phyloP scores from a whole-genome alignment of 768 basidiomycete genomes.

The Boletus reticuloceps region DNA sequence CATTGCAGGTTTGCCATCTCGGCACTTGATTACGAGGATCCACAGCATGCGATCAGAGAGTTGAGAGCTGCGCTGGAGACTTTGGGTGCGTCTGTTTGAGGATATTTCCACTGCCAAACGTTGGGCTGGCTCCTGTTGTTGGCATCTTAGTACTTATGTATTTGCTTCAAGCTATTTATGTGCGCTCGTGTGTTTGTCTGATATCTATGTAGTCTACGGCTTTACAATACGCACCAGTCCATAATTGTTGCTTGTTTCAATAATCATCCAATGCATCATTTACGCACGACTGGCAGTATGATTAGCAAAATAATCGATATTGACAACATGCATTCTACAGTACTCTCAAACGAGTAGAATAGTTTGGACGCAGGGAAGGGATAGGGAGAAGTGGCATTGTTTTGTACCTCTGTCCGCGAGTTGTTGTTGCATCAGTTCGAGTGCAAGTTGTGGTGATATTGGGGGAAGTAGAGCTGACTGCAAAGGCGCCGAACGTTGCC shows the following conservation, averaged over 20 bases:
- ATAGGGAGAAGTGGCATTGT: too few relatives aligned
- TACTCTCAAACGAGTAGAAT: too few relatives aligned
- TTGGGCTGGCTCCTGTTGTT: conserved; percentile 3
- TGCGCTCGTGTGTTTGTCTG: not conserved
- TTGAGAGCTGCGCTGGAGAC: conserved; percentile 69
- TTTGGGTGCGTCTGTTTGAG: conserved; percentile 48
- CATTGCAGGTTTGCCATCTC: conserved; percentile 92
- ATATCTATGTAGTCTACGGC: not conserved
- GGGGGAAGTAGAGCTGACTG: too few relatives aligned
- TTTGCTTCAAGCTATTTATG: conserved; percentile 5
- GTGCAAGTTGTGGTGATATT: too few relatives aligned
- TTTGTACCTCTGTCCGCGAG: not conserved
- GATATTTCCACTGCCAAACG: not conserved
- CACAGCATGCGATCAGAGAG: conserved; percentile 81
- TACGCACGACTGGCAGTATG: not conserved
- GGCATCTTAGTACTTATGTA: not conserved
- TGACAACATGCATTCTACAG: too few relatives aligned
- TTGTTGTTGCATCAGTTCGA: too few relatives aligned
- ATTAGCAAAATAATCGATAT: too few relatives aligned
- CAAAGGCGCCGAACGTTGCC: too few relatives aligned
- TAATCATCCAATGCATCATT: conserved; percentile 3
- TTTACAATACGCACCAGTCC: conserved; percentile 1
- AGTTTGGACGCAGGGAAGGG: too few relatives aligned
- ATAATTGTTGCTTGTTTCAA: not conserved
- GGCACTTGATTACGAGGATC: conserved; percentile 94